phyloP scores from a whole-genome alignment of 23 red algal genomes.

The Gracilaria caudata region DNA sequence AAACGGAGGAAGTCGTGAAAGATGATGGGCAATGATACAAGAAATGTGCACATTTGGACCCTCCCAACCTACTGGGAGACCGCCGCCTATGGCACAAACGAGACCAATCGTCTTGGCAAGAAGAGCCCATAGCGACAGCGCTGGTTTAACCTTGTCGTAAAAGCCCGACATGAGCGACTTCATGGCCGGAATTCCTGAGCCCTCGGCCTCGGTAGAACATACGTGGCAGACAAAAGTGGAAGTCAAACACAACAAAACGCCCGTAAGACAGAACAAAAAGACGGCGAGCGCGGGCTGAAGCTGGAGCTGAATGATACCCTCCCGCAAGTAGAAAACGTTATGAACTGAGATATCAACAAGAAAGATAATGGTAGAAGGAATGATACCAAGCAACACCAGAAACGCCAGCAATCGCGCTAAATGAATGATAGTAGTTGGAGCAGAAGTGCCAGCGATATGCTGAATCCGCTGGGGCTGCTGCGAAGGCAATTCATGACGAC shows the following conservation, averaged over 20 bases:
- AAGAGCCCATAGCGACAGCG: slow-evolving; percentile 88
- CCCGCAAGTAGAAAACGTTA: slow-evolving; percentile 56
- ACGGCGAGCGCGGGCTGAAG: slow-evolving; percentile 35
- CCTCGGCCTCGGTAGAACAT: slow-evolving; percentile 90
- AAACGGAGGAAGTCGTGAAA: slow-evolving; percentile 91
- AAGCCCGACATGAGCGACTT: slow-evolving; percentile 99
- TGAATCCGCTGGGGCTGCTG: slow-evolving; percentile 36
- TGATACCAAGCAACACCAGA: slow-evolving; percentile 90
- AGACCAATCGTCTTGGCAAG: slow-evolving; percentile 94
- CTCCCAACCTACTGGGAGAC: slow-evolving; percentile 99
- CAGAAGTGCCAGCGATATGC: slow-evolving; percentile 58
- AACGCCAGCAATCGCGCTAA: slow-evolving; percentile 72
- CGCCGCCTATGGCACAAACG: slow-evolving; percentile 94
- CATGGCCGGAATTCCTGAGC: slow-evolving; percentile 97
- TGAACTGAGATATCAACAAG: slow-evolving; percentile 92
- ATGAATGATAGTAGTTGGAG: slow-evolving; percentile 39
- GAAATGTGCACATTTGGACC: slow-evolving; percentile 99
- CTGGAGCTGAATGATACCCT: slow-evolving; percentile 37
- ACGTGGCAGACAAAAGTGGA: slow-evolving; percentile 87
- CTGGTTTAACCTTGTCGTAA: slow-evolving; percentile 89
- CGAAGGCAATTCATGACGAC: neutral
- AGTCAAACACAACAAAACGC: slow-evolving; percentile 78
- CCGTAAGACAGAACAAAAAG: slow-evolving; percentile 77
- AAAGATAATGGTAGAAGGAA: slow-evolving; percentile 92
- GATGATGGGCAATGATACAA: slow-evolving; percentile 99